Evolutionary conservation across 345 rosid species (phyloP).

Genomic region (Aethionema arabicum): DNA sequence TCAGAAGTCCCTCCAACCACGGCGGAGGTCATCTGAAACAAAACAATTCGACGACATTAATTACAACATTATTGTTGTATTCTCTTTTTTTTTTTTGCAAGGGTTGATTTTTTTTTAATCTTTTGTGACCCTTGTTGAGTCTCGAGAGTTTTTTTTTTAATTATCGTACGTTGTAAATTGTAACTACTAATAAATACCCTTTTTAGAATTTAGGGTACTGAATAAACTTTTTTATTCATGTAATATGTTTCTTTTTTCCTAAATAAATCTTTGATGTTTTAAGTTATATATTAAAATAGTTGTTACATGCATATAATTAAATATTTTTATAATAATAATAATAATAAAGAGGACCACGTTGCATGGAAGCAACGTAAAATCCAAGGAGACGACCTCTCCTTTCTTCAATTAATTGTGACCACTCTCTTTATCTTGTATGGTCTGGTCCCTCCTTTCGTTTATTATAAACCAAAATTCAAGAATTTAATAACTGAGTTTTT

Average conservation of each 20-base stretch:
- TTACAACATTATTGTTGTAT: conserved; percentile 18
- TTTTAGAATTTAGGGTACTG: conserved; percentile 13
- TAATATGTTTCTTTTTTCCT: no score
- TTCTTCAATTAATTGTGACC: conserved; percentile 36
- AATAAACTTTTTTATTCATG: not conserved
- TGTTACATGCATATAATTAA: not conserved
- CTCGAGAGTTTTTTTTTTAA: conserved; percentile 22
- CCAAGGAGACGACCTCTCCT: conserved; percentile 35
- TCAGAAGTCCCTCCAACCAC: conserved; percentile 58
- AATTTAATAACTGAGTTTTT: no score
- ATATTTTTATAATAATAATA: conserved; percentile 3
- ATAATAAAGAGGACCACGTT: conserved; percentile 35
- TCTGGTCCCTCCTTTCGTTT: conserved; percentile 16
- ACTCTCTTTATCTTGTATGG: conserved; percentile 28
- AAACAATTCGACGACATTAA: conserved; percentile 41
- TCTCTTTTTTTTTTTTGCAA: conserved; percentile 14
- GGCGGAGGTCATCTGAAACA: conserved; percentile 9
- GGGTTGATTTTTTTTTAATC: conserved; percentile 33
- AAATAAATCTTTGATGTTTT: no score
- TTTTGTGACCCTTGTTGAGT: conserved; percentile 36
- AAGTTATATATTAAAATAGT: no score
- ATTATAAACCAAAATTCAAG: no score
- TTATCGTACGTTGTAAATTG: conserved; percentile 14
- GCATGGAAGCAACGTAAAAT: conserved; percentile 42
- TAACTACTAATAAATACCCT: conserved; percentile 25